Percentiles rank a stretch among this genome's conserved stretches.
These are phyloP conservation scores for Auricularia sp. DNA, from an alignment of 768 basidiomycete species.

Conservation along the genomic window DNA sequence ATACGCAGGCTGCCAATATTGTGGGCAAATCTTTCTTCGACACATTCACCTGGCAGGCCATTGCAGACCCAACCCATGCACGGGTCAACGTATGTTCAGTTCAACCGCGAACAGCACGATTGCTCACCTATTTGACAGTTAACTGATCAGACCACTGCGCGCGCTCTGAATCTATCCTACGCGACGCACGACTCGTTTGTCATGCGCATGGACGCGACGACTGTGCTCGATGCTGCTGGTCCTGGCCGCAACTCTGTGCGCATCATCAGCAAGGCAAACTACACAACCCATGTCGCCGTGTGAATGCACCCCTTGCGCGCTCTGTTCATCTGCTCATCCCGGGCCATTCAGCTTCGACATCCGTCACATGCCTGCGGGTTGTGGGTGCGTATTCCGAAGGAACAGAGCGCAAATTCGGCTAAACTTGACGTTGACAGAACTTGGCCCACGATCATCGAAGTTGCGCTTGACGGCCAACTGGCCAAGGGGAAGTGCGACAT, in stretches of 20 bases:
- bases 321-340: constrained; percentile 8
- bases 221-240: constrained; percentile 35
- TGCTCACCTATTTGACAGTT: not conserved
- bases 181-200: constrained; percentile 43
- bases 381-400: constrained; percentile 30
- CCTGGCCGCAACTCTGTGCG: constrained; percentile 53
- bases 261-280: constrained; percentile 42
- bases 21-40: constrained; percentile 38
- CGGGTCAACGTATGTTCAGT: constrained; percentile 41
- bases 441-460: constrained; percentile 44
- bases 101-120: not conserved
- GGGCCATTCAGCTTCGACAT: constrained; percentile 32
- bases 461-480: constrained; percentile 30
- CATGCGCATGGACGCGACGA: constrained; percentile 46
- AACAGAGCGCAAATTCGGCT: constrained; percentile 4
- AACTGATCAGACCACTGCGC: constrained; percentile 33
- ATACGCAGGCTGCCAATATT: constrained; percentile 29
- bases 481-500: constrained; percentile 34
- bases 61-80: constrained; percentile 55
- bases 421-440: constrained; percentile 14
- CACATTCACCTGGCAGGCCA: constrained; percentile 39
- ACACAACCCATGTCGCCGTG: constrained; percentile 45
- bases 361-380: constrained; percentile 52
- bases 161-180: constrained; percentile 46
- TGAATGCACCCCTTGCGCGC: constrained; percentile 19